Conservation (phyloP, 2,329 filamentous ascomycete species). For the Diaporthe citrichinensis region DNA sequence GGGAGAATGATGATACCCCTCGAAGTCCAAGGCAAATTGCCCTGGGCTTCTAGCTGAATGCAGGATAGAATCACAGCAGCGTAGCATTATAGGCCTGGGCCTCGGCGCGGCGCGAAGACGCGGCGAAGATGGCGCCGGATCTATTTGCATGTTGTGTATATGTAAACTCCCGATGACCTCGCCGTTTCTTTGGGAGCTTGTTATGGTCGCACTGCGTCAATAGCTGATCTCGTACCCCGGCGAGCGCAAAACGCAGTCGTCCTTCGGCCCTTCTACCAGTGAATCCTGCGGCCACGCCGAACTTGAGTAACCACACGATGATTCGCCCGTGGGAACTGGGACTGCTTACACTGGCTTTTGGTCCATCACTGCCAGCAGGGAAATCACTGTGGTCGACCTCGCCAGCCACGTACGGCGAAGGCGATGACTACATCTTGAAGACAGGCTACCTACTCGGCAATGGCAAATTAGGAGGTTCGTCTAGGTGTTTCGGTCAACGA, state of each 20-base stretch:
- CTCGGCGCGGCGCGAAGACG: conserved; percentile 3
- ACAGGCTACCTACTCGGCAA: conserved; percentile 63
- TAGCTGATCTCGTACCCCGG: conserved; percentile 6
- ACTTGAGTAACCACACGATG: conserved; percentile 14
- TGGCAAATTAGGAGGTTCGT: conserved; percentile 59
- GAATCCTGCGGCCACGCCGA: conserved; percentile 7
- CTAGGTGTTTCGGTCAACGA: conserved; percentile 13
- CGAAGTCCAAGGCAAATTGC: background rate
- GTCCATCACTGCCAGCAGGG: background rate
- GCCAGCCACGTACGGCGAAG: conserved; percentile 36
- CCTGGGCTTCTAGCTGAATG: background rate
- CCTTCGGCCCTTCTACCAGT: conserved; percentile 22
- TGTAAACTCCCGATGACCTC: background rate
- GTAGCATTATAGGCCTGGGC: conserved; percentile 19
- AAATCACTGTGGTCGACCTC: conserved; percentile 36
- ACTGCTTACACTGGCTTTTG: background rate
- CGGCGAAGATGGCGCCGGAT: conserved; percentile 18
- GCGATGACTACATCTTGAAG: conserved; percentile 47
- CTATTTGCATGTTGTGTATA: background rate
- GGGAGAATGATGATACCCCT: background rate
- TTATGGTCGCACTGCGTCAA: conserved; percentile 9
- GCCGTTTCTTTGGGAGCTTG: no score
- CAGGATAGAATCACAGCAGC: conserved; percentile 16
- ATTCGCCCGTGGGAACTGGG: background rate
- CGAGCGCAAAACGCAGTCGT: conserved; percentile 13